Evolutionary conservation across 768 basidiomycete genomes (phyloP), one percentile per base, ranked within the genome.

Genomic region (Hygrophoropsis aurantiaca): DNA sequence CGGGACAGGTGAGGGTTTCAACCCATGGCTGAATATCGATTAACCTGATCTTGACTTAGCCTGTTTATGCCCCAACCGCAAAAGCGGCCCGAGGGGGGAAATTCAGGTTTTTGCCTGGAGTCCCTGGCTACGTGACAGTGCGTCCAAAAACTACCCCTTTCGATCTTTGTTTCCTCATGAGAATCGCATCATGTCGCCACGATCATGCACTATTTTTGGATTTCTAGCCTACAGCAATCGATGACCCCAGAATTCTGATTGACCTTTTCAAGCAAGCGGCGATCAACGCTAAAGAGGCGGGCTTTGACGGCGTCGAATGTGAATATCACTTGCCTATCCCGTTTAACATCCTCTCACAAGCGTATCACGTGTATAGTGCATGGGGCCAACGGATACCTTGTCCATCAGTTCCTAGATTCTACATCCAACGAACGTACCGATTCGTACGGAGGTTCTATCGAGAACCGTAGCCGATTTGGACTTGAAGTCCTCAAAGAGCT

Each of bases 221-320:
- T 36, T 16, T 20, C 2, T 33, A 74, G 70, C 74, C 73, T n/a
- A 71, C 67, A 11, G 66, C 63, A 0, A 52, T 74, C 15, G 64
- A 70, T 4, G 76, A 80, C 47, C 77, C 79, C 18, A 54, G 59
- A 39, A 52, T 56, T 4, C 48, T 75, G 45, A 59, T 78, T 19
- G 58, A 64, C 10, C 59, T 61, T 25, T 80, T 66, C 61, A 73
- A 67, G 44, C 53, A 70, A 44, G 74, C 77, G 1, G 78, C 77
- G 2, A 44, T 67, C 24, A 74, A 75, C 38, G 78, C 78, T 2
- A 75, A 75, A 37, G 66, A 68, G 42, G 76, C 77, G n/a, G 80
- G 79, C 3, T 80, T 79, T 53, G 80, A 82, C 52, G 79, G 79
- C 4, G 72, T 80, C 21, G 78, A 81, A 62, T 46, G 74, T 74